phyloP scores from a whole-genome alignment of 345 rosid genomes.

The Bruguiera sexangula region DNA sequence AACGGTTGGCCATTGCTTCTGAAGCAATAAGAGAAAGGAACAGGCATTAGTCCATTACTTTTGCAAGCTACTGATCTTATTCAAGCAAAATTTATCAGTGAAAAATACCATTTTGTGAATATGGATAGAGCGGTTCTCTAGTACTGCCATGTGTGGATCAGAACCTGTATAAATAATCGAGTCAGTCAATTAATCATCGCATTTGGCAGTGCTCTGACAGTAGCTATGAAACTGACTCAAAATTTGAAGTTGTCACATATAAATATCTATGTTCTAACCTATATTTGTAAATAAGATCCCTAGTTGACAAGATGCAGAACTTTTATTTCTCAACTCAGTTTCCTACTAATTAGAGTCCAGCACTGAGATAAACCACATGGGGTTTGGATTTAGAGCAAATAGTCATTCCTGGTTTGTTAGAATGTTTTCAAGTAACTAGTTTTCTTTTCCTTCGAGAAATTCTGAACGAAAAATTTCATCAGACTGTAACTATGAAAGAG shows the following conservation, averaged over 20 bases:
- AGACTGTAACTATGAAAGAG: neutral
- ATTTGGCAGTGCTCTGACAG: neutral
- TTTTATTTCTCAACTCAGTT: too few relatives aligned
- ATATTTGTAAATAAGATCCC: neutral
- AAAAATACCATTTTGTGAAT: conserved; percentile 72
- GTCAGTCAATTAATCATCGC: neutral
- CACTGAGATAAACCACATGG: neutral
- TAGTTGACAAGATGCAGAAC: too few relatives aligned
- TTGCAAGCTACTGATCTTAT: neutral
- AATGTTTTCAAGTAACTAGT: neutral
- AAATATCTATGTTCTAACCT: neutral
- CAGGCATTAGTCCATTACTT: neutral
- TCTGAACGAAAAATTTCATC: neutral
- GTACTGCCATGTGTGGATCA: conserved; percentile 65
- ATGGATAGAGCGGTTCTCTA: conserved; percentile 67
- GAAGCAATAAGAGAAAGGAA: conserved; percentile 8
- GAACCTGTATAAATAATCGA: conserved; percentile 49
- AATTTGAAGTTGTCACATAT: neutral
- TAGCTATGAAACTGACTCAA: neutral
- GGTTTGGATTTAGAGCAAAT: neutral
- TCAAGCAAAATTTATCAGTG: conserved; percentile 7
- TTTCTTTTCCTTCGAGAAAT: neutral
- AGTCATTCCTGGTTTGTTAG: neutral
- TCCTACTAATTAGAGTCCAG: too few relatives aligned
- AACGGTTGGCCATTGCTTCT: conserved; percentile 60